Conservation (phyloP, 75 land plant species). For the Picea glauca region DNA sequence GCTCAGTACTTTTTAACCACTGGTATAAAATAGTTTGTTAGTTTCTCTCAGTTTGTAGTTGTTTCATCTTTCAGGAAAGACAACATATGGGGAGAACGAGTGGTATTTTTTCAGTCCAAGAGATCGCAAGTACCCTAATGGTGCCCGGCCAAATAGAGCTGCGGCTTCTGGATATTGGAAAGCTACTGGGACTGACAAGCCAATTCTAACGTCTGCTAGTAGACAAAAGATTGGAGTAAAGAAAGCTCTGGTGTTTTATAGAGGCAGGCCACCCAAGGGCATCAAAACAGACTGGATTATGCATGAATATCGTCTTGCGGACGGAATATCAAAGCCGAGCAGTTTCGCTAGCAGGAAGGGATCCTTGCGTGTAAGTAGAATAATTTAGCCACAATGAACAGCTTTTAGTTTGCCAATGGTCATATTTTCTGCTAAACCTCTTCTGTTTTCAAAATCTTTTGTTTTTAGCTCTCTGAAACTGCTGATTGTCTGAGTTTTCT, state of each 20-base stretch:
- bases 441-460: too few species aligned
- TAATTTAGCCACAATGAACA: too few species aligned
- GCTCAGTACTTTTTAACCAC: too few species aligned
- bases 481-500: neutral
- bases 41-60: neutral
- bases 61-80: slow-evolving; percentile 26
- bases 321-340: slow-evolving; percentile 12
- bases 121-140: slow-evolving; percentile 55
- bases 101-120: slow-evolving; percentile 62
- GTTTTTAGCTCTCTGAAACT: neutral
- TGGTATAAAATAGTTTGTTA: neutral
- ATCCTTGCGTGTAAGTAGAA: slow-evolving; percentile 33
- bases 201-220: slow-evolving; percentile 28
- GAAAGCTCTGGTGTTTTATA: slow-evolving; percentile 57
- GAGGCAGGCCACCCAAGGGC: slow-evolving; percentile 54
- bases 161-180: slow-evolving; percentile 59
- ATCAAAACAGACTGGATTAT: slow-evolving; percentile 60
- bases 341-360: slow-evolving; percentile 28
- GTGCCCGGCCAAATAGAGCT: slow-evolving; percentile 46
- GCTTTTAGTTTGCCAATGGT: too few species aligned
- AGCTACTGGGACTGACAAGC: slow-evolving; percentile 62
- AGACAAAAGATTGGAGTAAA: slow-evolving; percentile 46
- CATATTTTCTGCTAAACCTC: too few species aligned
- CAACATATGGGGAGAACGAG: slow-evolving; percentile 46
- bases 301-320: slow-evolving; percentile 55